phyloP scores from a whole-genome alignment of 2,329 filamentous ascomycete genomes.

The Knoxdaviesia proteae region DNA sequence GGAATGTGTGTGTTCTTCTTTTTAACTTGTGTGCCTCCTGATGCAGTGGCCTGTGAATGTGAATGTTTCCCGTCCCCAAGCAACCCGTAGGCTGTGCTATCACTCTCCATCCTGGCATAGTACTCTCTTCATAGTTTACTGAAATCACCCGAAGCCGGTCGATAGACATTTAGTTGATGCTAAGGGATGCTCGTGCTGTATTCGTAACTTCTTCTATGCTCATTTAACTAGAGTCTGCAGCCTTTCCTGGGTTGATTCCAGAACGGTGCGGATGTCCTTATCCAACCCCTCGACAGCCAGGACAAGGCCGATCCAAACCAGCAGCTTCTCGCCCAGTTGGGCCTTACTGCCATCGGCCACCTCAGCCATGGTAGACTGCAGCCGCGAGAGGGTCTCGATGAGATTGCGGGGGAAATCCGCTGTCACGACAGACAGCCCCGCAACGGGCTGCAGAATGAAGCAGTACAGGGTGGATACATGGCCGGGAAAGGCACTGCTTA shows the following conservation, averaged over 20 bases:
- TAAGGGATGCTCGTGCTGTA: no score
- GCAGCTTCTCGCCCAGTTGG: slow-evolving; percentile 25
- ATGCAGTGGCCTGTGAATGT: no score
- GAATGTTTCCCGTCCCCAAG: no score
- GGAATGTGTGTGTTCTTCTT: no score
- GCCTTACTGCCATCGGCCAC: slow-evolving; percentile 19
- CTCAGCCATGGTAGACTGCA: slow-evolving; percentile 29
- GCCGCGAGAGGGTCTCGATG: slow-evolving; percentile 37
- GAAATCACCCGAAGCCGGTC: no score
- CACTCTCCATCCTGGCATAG: no score
- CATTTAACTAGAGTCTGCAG: no score
- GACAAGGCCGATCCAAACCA: slow-evolving; percentile 32
- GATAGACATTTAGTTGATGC: no score
- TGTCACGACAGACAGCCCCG: slow-evolving; percentile 41
- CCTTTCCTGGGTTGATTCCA: slow-evolving; percentile 15
- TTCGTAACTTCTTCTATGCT: no score
- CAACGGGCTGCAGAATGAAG: slow-evolving; percentile 47
- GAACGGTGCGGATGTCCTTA: slow-evolving; percentile 29
- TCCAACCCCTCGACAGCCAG: slow-evolving; percentile 29
- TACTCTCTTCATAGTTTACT: no score
- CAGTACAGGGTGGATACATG: slow-evolving; percentile 47
- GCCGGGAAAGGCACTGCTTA: slow-evolving; percentile 38
- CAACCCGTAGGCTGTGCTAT: no score
- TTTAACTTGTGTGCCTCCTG: no score
- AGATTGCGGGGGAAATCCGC: slow-evolving; percentile 55